Percentiles rank a stretch among this genome's conserved stretches.
phyloP scores from a whole-genome alignment of 176 grass and related monocot genomes.

The Juncus effusus region DNA sequence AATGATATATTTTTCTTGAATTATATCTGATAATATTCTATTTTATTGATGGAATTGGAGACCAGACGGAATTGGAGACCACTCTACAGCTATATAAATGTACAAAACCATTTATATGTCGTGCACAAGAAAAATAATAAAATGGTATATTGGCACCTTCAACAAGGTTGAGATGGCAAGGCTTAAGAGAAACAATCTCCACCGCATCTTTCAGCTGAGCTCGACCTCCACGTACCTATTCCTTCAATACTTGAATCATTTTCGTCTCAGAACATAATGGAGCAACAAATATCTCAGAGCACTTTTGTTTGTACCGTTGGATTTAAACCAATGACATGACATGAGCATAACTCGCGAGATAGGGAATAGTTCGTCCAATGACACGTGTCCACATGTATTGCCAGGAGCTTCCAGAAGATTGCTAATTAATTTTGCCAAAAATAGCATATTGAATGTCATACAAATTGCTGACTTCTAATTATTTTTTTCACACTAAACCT shows the following conservation, averaged over 20 bases:
- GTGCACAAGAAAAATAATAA: background rate
- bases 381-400: conserved; percentile 83
- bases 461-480: no score
- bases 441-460: no score
- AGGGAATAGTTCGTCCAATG: conserved; percentile 80
- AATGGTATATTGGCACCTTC: conserved; percentile 45
- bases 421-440: no score
- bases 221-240: conserved; percentile 64
- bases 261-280: background rate
- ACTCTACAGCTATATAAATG: no score
- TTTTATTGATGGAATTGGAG: conserved; percentile 14
- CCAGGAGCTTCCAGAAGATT: conserved; percentile 54
- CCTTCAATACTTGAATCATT: background rate
- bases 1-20: background rate
- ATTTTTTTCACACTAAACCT: no score
- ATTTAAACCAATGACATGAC: no score
- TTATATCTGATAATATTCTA: background rate
- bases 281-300: conserved; percentile 17
- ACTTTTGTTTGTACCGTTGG: background rate
- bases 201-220: conserved; percentile 67
- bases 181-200: conserved; percentile 67
- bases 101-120: background rate
- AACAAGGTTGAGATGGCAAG: conserved; percentile 68
- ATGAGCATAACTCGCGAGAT: conserved; percentile 57
- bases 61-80: no score